Conservation (phyloP, 768 basidiomycete species). For the Saitozyma sp. region DNA sequence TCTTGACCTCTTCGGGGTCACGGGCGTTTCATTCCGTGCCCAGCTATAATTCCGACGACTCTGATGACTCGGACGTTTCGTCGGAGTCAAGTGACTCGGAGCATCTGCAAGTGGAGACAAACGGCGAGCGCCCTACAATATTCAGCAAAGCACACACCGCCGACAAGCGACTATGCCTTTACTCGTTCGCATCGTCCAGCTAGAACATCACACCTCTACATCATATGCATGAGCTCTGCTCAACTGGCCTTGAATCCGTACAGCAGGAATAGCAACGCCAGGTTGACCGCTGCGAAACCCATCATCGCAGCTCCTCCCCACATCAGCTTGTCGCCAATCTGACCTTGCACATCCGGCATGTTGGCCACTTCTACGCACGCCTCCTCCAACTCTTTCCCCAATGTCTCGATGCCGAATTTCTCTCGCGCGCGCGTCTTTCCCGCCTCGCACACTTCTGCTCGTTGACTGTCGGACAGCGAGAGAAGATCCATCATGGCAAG, state of each 20-base stretch:
- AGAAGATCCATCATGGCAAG: slow-evolving; percentile 64
- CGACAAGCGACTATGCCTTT: no score
- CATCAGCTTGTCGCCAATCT: slow-evolving; percentile 39
- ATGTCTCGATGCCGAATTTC: slow-evolving; percentile 68
- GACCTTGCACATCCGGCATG: slow-evolving; percentile 33
- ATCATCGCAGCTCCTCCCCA: slow-evolving; percentile 31
- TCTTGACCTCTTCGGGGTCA: slow-evolving; percentile 74
- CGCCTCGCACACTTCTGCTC: slow-evolving; percentile 59
- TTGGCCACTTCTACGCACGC: slow-evolving; percentile 39
- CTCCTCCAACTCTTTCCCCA: slow-evolving; percentile 47
- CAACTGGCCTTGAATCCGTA: background rate
- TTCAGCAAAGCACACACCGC: no score
- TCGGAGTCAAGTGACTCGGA: background rate
- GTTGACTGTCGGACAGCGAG: slow-evolving; percentile 50
- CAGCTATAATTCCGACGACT: background rate
- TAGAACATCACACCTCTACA: no score
- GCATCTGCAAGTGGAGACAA: no score
- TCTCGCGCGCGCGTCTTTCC: slow-evolving; percentile 65
- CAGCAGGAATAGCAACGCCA: background rate
- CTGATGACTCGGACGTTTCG: slow-evolving; percentile 3
- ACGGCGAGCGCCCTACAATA: no score
- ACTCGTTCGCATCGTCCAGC: no score
- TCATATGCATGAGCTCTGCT: no score
- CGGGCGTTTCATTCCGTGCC: slow-evolving; percentile 52
- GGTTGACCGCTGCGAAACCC: slow-evolving; percentile 6